Evolutionary conservation across 108 stramenopile genomes (phyloP).

Genomic region (Nitzschia palea): DNA sequence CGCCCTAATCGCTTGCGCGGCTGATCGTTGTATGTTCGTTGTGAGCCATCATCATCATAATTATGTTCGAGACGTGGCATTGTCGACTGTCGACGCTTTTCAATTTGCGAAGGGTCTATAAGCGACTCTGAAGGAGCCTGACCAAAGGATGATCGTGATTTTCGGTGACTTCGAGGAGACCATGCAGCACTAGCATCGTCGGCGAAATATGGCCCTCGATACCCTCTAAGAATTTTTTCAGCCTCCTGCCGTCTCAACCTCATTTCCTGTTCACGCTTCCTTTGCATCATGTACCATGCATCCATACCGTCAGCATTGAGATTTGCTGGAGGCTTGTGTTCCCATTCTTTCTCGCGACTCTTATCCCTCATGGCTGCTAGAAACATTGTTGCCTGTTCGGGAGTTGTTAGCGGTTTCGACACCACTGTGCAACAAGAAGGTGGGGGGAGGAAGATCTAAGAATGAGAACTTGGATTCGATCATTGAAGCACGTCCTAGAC

Average conservation of each 20-base stretch:
- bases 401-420: conserved; percentile 46
- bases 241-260: conserved; percentile 48
- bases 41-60: neutral
- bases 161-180: conserved; percentile 16
- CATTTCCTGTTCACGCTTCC: conserved; percentile 45
- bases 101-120: conserved; percentile 14
- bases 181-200: neutral
- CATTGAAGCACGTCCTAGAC: no score
- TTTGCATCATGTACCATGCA: conserved; percentile 54
- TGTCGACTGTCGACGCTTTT: conserved; percentile 26
- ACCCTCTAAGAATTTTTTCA: conserved; percentile 48
- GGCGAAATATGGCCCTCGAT: conserved; percentile 33
- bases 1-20: neutral
- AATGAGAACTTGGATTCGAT: no score
- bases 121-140: conserved; percentile 12
- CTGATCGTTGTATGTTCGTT: conserved; percentile 1
- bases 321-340: conserved; percentile 28
- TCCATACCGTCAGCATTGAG: conserved; percentile 40
- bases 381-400: conserved; percentile 53
- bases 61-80: conserved; percentile 21
- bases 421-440: neutral
- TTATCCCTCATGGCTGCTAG: conserved; percentile 42
- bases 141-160: conserved; percentile 26
- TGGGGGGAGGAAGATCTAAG: neutral
- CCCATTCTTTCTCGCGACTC: conserved; percentile 22